Base-by-base conservation (phyloP, 768 basidiomycete species). In the Tulasnella sp. region DNA sequence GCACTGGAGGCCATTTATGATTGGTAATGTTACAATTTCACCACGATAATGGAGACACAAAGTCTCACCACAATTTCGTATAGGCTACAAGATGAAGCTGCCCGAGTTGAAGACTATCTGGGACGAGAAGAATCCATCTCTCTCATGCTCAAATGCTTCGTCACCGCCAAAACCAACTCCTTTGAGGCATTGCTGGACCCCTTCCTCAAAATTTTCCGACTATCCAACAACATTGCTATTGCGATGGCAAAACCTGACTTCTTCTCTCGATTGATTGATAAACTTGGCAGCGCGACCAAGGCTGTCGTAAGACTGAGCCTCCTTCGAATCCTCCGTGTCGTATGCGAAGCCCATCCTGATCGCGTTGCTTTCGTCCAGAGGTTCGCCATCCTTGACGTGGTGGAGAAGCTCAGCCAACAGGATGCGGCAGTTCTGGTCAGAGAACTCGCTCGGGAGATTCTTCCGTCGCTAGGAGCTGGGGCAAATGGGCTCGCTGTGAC, bases 61-160 rank as follows among this genome's bases (percentile, higher is more conserved):
- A 12, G 20, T n/a, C n/a, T n/a, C n/a, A n/a, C n/a, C n/a, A n/a
- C n/a, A n/a, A n/a, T n/a, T n/a, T n/a, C n/a, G 22, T 20, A 22
- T 58, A 91, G 88, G 90, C 69, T 98, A 31, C 86, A 91, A 69
- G 95, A 96, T 59, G 95, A 99, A 66, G 88, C 86, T 1, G 80
- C 88, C 1, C 76, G 90, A 48, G 85, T 99, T 5, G 95, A 96
- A 63, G 91, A 93, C 60, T 78, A 83, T 43, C 71, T 99, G 0
- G 67, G 83, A 29, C 83, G 85, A 59, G 64, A 71, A 1, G 69
- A 71, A 10, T 70, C 83, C 1, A 65, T 87, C 15, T 79, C 85
- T 0, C 70, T 76, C 0, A 67, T 93, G 13, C 72, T 91, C 29
- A 74, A 72, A 34, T 84, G 85, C 63, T 93, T 93, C 64, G 78